phyloP scores from a whole-genome alignment of 148 eudicot genomes.

The Chenopodium album region DNA sequence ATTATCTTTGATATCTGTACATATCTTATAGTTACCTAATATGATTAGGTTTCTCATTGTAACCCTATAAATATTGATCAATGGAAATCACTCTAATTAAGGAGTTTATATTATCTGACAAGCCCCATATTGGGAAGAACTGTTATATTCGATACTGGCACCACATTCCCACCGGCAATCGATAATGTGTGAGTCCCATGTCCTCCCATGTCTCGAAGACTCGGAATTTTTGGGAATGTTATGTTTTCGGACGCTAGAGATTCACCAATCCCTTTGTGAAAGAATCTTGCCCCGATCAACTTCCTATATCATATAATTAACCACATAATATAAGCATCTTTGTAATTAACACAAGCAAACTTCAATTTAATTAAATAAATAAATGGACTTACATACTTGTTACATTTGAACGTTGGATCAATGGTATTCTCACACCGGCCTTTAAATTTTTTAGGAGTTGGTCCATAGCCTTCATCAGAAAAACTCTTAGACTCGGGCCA shows the following conservation, averaged over 20 bases:
- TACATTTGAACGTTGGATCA: slow-evolving; percentile 20
- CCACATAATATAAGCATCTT: no score
- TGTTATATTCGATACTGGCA: no score
- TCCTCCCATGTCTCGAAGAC: neutral
- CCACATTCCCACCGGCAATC: neutral
- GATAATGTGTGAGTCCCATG: neutral
- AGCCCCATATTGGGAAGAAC: neutral
- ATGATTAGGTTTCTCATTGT: no score
- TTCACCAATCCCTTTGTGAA: slow-evolving; percentile 12
- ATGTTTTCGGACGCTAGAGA: no score
- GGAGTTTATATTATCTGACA: no score
- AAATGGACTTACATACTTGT: slow-evolving; percentile 2
- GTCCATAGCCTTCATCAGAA: slow-evolving; percentile 18
- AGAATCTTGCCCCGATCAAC: slow-evolving; percentile 32
- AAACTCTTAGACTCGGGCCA: slow-evolving; percentile 34
- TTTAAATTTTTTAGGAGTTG: slow-evolving; percentile 15
- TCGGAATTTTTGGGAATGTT: neutral
- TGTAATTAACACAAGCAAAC: no score
- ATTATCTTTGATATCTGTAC: no score
- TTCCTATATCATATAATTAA: slow-evolving; percentile 7
- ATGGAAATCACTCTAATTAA: no score
- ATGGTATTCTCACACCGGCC: slow-evolving; percentile 19
- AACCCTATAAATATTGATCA: no score
- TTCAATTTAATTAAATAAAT: no score
- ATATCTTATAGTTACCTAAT: no score